These are phyloP conservation scores for Aciculosporium take DNA, from an alignment of 2,329 filamentous ascomycete species.

Conservation along the genomic window DNA sequence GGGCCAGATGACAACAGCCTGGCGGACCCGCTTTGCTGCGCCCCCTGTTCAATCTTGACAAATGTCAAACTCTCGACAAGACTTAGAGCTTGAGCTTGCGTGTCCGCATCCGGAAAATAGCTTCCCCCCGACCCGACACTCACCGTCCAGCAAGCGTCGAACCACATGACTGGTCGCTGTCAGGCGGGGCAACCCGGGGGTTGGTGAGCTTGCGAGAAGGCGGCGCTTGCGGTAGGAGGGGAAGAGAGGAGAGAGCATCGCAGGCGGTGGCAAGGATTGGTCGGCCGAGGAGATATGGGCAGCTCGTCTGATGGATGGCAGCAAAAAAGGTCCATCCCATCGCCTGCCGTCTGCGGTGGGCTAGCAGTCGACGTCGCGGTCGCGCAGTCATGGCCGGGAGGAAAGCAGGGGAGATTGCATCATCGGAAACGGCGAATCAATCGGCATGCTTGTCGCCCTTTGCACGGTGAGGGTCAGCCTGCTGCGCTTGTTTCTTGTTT, in stretches of 20 bases:
- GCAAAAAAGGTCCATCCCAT: background rate
- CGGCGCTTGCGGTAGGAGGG: no score
- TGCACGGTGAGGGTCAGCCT: no score
- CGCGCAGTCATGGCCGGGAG: no score
- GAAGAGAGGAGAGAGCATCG: background rate
- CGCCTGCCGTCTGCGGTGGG: background rate
- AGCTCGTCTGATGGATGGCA: background rate
- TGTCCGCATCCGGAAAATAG: background rate
- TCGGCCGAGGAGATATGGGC: background rate
- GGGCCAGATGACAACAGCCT: background rate
- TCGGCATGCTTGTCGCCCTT: no score
- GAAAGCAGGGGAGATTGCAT: no score
- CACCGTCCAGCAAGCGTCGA: background rate
- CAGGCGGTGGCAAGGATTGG: background rate
- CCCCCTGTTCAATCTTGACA: background rate
- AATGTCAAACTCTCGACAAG: background rate
- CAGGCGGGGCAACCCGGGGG: slow-evolving; percentile 2
- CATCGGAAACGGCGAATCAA: no score
- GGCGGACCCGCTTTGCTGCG: background rate
- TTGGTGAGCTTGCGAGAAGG: no score
- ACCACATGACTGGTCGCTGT: slow-evolving; percentile 3
- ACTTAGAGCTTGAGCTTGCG: no score
- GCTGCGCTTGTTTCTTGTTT: no score
- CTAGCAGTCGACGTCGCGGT: no score
- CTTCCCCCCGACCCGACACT: background rate